Conservation (phyloP, 2,329 filamentous ascomycete species). For the Hypoxylon sp. region DNA sequence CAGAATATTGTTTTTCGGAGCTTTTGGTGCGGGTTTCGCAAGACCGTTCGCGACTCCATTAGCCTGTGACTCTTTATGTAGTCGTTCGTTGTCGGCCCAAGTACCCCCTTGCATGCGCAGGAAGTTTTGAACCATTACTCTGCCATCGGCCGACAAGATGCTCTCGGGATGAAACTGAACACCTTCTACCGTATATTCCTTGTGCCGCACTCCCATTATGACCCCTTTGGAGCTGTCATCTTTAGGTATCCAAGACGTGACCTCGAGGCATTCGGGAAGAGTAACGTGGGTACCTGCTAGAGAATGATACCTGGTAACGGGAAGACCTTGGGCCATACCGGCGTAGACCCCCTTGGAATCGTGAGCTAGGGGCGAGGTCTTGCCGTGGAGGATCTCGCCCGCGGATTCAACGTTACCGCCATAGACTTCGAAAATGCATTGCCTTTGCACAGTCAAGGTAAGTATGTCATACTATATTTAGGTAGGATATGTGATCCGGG, state of each 20-base stretch:
- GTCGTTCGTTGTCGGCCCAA: conserved; percentile 80
- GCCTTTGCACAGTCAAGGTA: conserved; percentile 56
- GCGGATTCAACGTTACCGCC: conserved; percentile 91
- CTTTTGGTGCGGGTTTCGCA: conserved; percentile 38
- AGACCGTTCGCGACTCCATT: conserved; percentile 41
- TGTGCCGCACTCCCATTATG: conserved; percentile 97
- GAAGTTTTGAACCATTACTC: conserved; percentile 92
- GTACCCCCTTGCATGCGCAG: conserved; percentile 87
- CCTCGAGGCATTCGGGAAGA: conserved; percentile 83
- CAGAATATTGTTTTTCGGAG: conserved; percentile 79
- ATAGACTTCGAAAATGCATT: conserved; percentile 95
- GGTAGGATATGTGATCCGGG: too few relatives aligned
- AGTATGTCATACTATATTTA: too few relatives aligned
- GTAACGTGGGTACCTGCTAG: conserved; percentile 91
- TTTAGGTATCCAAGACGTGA: conserved; percentile 87
- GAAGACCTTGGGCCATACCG: conserved; percentile 79
- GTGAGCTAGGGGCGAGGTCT: conserved; percentile 90
- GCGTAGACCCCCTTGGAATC: conserved; percentile 92
- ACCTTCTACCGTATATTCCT: conserved; percentile 88
- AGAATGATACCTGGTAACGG: conserved; percentile 95
- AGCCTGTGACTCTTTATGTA: conserved; percentile 55
- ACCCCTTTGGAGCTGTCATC: conserved; percentile 82
- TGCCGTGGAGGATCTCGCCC: conserved; percentile 95
- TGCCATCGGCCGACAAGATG: conserved; percentile 89
- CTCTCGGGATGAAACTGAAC: conserved; percentile 99